phyloP scores from a whole-genome alignment of 495 filamentous ascomycete species.

The Amphirosellinia nigrospora region DNA sequence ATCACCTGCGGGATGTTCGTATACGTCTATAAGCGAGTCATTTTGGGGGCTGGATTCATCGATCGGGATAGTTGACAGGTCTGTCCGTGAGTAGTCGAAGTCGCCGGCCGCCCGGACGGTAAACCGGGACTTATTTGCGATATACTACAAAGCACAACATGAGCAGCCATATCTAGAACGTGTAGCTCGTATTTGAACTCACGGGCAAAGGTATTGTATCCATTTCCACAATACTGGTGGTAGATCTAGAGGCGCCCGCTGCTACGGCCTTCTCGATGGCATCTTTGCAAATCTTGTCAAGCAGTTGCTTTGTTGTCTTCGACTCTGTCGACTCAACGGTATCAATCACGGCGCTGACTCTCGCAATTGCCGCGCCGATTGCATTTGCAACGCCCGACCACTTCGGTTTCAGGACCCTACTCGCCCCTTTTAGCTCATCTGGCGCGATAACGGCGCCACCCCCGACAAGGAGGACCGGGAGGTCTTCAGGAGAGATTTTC shows the following conservation, averaged over 20 bases:
- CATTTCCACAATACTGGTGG: constrained; percentile 51
- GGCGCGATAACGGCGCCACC: constrained; percentile 49
- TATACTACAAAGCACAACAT: constrained; percentile 40
- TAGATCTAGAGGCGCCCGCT: constrained; percentile 51
- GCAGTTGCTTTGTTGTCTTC: constrained; percentile 33
- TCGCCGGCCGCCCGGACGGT: constrained; percentile 58
- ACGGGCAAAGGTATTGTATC: constrained; percentile 48
- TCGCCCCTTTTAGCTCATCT: constrained; percentile 42
- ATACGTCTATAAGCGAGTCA: constrained; percentile 29
- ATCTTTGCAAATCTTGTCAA: constrained; percentile 42
- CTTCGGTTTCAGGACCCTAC: constrained; percentile 47
- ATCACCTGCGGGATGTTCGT: constrained; percentile 30
- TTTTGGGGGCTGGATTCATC: constrained; percentile 26
- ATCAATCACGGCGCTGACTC: constrained; percentile 46
- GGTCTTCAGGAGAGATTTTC: constrained; percentile 54
- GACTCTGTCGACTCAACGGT: constrained; percentile 44
- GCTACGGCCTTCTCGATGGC: constrained; percentile 44
- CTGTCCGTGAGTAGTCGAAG: constrained; percentile 51
- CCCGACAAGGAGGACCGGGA: constrained; percentile 57
- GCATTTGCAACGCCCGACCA: constrained; percentile 60
- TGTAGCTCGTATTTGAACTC: background rate
- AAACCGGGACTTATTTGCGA: constrained; percentile 58
- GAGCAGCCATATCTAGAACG: background rate
- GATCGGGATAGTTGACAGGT: constrained; percentile 26
- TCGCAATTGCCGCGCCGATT: constrained; percentile 55